Evolutionary conservation across 768 basidiomycete genomes (phyloP), one percentile per base, ranked within the genome.

Genomic region (Trametes maxima): DNA sequence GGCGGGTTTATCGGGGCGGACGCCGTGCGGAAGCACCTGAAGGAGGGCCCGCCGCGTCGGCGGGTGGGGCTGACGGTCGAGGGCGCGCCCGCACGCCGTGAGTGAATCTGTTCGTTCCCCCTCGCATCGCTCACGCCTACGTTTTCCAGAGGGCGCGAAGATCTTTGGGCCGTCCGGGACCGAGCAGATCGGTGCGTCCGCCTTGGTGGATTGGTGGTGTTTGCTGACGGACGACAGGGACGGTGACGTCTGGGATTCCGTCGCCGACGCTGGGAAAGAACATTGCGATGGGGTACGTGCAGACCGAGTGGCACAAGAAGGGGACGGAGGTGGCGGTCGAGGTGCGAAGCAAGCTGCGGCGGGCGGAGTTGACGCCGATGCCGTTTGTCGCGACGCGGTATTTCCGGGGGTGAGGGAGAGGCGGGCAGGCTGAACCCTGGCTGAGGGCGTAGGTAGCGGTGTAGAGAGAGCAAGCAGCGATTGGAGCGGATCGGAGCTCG

Each of bases 251-350:
- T 0, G 97, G 96, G 47, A 97, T 98, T 63, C 97, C 97, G 14
- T 94, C 94, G 0, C 96, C 95, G 0, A 89, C 93, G 1, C 78
- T 94, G 3, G 85, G 85, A 1, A 88, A 89, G 73, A 98, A 99
- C 74, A 93, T 98, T 67, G 94, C 95, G 0, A 98, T 98, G 96
- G 96, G 87, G 0, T 98, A 98, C 68, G 82, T 98, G 48, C 72
- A 79, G 64, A 82, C 78, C 21, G 94, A 94, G 0, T 86, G 80
- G 75, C 92, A 96, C 77, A 98, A 95, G 77, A 95, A 92, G 73
- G 94, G 92, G 12, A 96, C 89, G 0, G 84, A 89, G 70, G 79
- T 98, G 3, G 80, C 83, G 51, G 88, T 98, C 16, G 90, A 95
- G 61, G 90, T 98, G 39, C 82, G 96, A 48, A 88, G 85, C 60